Base-by-base conservation (phyloP, 176 grass and related monocot species). In the Eragrostis nindensis region DNA sequence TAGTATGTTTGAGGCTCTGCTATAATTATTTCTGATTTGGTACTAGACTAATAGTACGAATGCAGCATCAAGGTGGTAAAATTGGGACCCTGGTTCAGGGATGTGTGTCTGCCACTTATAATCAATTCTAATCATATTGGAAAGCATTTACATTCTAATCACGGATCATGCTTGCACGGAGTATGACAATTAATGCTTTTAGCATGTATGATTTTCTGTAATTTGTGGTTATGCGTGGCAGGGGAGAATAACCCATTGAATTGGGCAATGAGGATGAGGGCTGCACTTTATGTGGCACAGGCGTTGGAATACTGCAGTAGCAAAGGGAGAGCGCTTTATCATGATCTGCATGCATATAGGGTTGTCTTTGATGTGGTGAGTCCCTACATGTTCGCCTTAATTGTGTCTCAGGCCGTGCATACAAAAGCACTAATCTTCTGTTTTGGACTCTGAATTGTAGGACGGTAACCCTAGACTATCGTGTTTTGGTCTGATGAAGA, bases 401-500 rank as follows among this genome's bases (percentile, higher is more conserved):
- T 54, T 62, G 8, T 11, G 17, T 68, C 24, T 68, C 22, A 53
- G 73, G 36, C 11, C 57, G 73, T 71, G 19, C 8, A 60, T 8
- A 29, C 53, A 16, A 76, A 57, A 42, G 22, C 24, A 21, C 66
- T 53, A 57, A 68, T 62, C 49, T 90, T 57, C 25, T 46, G 6
- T 57, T 71, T 29, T 66, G 13, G 8, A 75, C 42, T 24, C 15
- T 68, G 40, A 57, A 67, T 84, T 69, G 47, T 76, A 94, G 94
- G 91, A 94, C 53, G 89, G 87, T 61, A 92, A 87, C 65, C 91
- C 89, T 30, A 94, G 89, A 50, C 45, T 97, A 42, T 97, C 94
- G 15, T 97, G 94, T 75, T 97, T 94, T 13, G 91, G 94, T 68
- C 80, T 97, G 63, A 94, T 97, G 94, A 94, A 97, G 76, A 94